Evolutionary conservation across 768 basidiomycete genomes (phyloP).

Genomic region (Lyophyllum shimeji): DNA sequence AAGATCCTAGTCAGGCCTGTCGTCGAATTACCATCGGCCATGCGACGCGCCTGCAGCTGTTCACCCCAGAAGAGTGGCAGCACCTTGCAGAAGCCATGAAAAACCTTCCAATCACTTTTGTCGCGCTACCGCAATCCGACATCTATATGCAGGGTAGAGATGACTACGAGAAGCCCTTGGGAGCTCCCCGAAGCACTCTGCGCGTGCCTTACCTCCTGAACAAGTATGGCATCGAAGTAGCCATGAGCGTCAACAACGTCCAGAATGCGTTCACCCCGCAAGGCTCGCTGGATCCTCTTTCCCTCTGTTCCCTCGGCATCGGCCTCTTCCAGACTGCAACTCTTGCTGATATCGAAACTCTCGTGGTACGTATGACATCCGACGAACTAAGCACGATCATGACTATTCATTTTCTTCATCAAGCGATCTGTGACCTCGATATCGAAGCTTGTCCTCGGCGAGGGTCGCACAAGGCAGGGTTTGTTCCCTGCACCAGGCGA

Average conservation of each 20-base stretch:
- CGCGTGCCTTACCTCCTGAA: constrained; percentile 47
- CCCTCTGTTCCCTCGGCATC: constrained; percentile 56
- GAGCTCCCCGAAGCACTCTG: constrained; percentile 53
- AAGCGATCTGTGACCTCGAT: constrained; percentile 53
- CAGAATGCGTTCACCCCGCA: constrained; percentile 72
- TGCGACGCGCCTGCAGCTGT: constrained; percentile 56
- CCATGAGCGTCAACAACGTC: constrained; percentile 64
- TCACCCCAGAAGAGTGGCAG: constrained; percentile 46
- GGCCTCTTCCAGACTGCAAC: constrained; percentile 60
- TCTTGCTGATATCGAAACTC: constrained; percentile 39
- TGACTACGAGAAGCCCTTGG: constrained; percentile 30
- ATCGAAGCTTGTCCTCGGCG: constrained; percentile 51
- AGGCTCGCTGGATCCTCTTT: constrained; percentile 62
- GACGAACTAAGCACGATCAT: not conserved
- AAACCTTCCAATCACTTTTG: constrained; percentile 49
- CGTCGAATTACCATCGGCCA: constrained; percentile 57
- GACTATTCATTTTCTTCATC: constrained; percentile 9
- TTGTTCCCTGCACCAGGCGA: constrained; percentile 41
- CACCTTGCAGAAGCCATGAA: constrained; percentile 38
- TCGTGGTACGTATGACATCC: constrained; percentile 37
- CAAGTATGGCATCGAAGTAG: constrained; percentile 46
- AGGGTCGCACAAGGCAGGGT: constrained; percentile 20
- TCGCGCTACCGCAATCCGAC: constrained; percentile 63
- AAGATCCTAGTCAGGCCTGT: constrained; percentile 20
- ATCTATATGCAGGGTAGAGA: constrained; percentile 66